Percentiles rank a stretch among this genome's conserved stretches.
Evolutionary conservation across 148 eudicot species (phyloP).

Genomic region (Silene latifolia): DNA sequence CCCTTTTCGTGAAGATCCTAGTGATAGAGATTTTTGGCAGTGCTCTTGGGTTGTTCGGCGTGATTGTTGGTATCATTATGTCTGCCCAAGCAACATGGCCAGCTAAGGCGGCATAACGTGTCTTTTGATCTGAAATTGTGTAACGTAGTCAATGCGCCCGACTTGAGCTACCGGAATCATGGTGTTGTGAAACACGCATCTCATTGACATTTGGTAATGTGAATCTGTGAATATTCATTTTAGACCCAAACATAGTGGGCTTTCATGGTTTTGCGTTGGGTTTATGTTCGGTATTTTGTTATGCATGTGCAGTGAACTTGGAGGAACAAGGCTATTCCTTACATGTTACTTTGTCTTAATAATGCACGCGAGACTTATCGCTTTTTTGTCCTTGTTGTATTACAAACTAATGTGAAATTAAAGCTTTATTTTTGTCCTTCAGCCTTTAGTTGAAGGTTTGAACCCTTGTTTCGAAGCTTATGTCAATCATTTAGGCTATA

Average conservation of each 20-base stretch:
- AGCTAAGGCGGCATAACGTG: slow-evolving; percentile 27
- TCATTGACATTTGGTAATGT: slow-evolving; percentile 9
- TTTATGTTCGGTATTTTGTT: no score
- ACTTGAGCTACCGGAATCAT: background rate
- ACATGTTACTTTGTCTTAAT: slow-evolving; percentile 20
- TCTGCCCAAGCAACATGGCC: slow-evolving; percentile 99
- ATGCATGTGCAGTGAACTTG: no score
- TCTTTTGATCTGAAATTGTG: slow-evolving; percentile 4
- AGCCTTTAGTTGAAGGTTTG: background rate
- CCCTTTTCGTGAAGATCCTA: slow-evolving; percentile 90
- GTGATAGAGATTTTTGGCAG: slow-evolving; percentile 97
- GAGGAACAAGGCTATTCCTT: background rate
- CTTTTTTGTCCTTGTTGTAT: no score
- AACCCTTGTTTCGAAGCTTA: background rate
- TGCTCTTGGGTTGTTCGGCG: slow-evolving; percentile 96
- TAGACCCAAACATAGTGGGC: slow-evolving; percentile 16
- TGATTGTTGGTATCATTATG: slow-evolving; percentile 97
- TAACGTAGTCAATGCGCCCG: slow-evolving; percentile 7
- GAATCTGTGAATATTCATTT: background rate
- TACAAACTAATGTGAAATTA: no score
- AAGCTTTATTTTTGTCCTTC: no score
- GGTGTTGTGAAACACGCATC: slow-evolving; percentile 13
- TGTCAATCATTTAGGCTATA: no score
- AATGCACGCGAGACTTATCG: slow-evolving; percentile 11
- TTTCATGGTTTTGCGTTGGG: no score